phyloP scores from a whole-genome alignment of 768 basidiomycete genomes.

The Filobasidium wieringae region DNA sequence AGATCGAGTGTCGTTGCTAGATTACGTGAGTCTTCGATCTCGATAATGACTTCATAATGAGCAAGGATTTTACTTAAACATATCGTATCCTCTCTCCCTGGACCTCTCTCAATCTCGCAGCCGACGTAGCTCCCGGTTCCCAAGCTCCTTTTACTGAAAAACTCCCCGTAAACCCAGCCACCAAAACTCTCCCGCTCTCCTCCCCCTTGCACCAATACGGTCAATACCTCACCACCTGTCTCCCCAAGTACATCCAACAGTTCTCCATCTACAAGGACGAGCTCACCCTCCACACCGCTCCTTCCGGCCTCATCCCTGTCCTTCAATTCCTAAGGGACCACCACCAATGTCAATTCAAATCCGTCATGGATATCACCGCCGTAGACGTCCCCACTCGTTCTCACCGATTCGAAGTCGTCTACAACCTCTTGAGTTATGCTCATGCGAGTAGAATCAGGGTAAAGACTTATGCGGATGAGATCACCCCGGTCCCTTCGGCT shows the following conservation, averaged over 20 bases:
- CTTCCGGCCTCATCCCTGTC: constrained; percentile 68
- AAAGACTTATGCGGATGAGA: constrained; percentile 93
- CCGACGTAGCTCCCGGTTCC: constrained; percentile 22
- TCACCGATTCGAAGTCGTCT: constrained; percentile 92
- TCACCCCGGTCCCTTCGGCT: constrained; percentile 75
- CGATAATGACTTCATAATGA: neutral
- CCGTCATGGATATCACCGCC: constrained; percentile 82
- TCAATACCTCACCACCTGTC: constrained; percentile 79
- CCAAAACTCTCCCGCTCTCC: constrained; percentile 58
- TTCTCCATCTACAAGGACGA: constrained; percentile 96
- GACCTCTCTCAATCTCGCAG: neutral
- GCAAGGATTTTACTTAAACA: neutral
- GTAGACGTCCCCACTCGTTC: constrained; percentile 89
- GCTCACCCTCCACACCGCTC: constrained; percentile 74
- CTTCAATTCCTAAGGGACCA: constrained; percentile 91
- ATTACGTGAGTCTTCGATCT: neutral
- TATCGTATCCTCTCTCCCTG: neutral
- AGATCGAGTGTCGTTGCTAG: neutral
- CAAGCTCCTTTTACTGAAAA: constrained; percentile 70
- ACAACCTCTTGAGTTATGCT: constrained; percentile 73
- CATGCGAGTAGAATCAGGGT: constrained; percentile 79
- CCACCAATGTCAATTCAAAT: constrained; percentile 86
- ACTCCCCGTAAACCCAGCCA: constrained; percentile 74
- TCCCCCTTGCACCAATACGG: constrained; percentile 80
- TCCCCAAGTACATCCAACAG: constrained; percentile 96